Percentiles rank a stretch among this genome's conserved stretches.
Conservation (phyloP, 108 stramenopile genomes). For the Skeletonema marinoi region DNA sequence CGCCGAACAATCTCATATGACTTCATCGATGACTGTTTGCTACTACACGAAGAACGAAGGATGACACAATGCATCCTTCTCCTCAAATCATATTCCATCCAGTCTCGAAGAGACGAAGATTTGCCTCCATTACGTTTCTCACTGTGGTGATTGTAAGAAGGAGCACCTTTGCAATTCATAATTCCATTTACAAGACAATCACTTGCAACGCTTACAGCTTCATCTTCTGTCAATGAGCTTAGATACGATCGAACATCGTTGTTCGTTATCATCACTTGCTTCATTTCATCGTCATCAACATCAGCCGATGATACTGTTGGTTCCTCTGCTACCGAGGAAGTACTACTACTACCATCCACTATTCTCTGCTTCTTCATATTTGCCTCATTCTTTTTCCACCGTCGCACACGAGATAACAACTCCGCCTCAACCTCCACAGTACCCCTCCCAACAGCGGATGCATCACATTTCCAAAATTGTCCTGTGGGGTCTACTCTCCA, state of each 20-base stretch:
- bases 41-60: background rate
- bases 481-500: slow-evolving; percentile 86
- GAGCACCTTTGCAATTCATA: slow-evolving; percentile 6
- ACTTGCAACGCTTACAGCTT: slow-evolving; percentile 40
- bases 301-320: too few species aligned
- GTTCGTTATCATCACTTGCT: background rate
- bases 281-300: too few species aligned
- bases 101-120: background rate
- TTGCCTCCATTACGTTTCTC: background rate
- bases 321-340: too few species aligned
- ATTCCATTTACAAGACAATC: slow-evolving; percentile 46
- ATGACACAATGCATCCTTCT: background rate
- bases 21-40: too few species aligned
- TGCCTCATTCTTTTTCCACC: slow-evolving; percentile 8
- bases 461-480: slow-evolving; percentile 81
- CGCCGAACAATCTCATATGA: too few species aligned
- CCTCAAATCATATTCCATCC: background rate
- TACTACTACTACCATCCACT: too few species aligned
- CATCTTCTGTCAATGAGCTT: slow-evolving; percentile 15
- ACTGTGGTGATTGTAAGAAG: too few species aligned
- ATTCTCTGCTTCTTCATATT: too few species aligned
- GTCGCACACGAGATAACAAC: slow-evolving; percentile 25
- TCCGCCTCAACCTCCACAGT: slow-evolving; percentile 51
- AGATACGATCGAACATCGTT: slow-evolving; percentile 44
- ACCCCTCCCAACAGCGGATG: slow-evolving; percentile 61